phyloP scores from a whole-genome alignment of 345 rosid genomes.

The Populus alba region DNA sequence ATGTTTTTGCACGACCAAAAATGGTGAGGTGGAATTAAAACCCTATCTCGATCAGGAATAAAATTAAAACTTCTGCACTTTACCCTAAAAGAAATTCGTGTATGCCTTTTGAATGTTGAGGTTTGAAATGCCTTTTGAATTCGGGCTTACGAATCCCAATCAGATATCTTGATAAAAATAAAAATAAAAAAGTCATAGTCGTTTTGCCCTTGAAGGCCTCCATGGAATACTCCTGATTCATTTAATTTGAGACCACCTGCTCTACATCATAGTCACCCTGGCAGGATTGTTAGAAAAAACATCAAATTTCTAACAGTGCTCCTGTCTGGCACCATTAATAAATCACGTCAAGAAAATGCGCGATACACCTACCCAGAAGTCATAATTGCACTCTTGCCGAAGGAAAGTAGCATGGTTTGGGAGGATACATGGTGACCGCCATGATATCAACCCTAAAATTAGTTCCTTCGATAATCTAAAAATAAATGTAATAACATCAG shows the following conservation, averaged over 20 bases:
- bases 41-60: neutral
- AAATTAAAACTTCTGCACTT: neutral
- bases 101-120: no score
- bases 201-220: no score
- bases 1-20: neutral
- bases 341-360: neutral
- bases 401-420: neutral
- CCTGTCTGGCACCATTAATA: neutral
- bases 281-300: neutral
- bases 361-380: neutral
- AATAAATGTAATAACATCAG: no score
- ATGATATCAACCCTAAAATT: no score
- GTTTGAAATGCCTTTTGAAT: no score
- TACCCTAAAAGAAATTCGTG: no score
- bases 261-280: neutral
- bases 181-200: no score
- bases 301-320: neutral
- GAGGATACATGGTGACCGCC: neutral
- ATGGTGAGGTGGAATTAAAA: neutral
- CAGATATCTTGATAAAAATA: no score
- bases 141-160: no score
- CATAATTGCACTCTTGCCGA: neutral
- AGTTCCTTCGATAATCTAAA: no score
- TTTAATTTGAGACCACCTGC: no score
- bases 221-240: no score